Percentiles rank a stretch among this genome's conserved stretches.
Evolutionary conservation across 306 rosid species (phyloP).

Genomic region (Mucuna pruriens): DNA sequence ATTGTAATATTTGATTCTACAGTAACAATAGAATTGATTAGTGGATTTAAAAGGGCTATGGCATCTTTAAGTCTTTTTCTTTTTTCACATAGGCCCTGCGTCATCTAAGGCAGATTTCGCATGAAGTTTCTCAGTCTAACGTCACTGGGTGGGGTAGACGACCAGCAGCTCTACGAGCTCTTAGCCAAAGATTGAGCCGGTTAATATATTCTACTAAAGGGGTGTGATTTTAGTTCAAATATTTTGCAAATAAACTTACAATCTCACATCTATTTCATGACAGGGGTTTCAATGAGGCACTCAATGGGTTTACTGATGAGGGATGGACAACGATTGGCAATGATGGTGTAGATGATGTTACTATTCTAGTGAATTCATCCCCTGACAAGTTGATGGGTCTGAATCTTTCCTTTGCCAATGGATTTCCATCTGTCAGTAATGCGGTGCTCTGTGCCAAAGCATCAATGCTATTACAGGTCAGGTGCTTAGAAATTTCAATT

Average conservation of each 20-base stretch:
- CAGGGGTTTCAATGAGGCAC: constrained; percentile 98
- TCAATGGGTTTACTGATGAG: constrained; percentile 95
- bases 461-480: constrained; percentile 96
- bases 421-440: constrained; percentile 88
- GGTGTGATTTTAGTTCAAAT: not conserved
- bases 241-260: constrained; percentile 23
- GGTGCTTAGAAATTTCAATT: constrained; percentile 33
- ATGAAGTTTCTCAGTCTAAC: constrained; percentile 87
- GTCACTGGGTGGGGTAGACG: constrained; percentile 97
- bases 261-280: constrained; percentile 41
- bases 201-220: constrained; percentile 37
- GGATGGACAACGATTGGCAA: constrained; percentile 96
- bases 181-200: constrained; percentile 94
- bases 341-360: constrained; percentile 94
- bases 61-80: not conserved
- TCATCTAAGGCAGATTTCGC: constrained; percentile 92
- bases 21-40: not conserved
- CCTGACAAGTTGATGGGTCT: constrained; percentile 93
- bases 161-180: constrained; percentile 90
- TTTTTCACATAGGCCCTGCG: constrained; percentile 71
- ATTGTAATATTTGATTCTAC: not conserved
- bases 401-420: constrained; percentile 83
- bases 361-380: constrained; percentile 84
- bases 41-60: not conserved
- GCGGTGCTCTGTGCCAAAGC: constrained; percentile 98